Base-by-base conservation (phyloP, 1,284 basidiomycete genomes). In the Tilletia indica region DNA sequence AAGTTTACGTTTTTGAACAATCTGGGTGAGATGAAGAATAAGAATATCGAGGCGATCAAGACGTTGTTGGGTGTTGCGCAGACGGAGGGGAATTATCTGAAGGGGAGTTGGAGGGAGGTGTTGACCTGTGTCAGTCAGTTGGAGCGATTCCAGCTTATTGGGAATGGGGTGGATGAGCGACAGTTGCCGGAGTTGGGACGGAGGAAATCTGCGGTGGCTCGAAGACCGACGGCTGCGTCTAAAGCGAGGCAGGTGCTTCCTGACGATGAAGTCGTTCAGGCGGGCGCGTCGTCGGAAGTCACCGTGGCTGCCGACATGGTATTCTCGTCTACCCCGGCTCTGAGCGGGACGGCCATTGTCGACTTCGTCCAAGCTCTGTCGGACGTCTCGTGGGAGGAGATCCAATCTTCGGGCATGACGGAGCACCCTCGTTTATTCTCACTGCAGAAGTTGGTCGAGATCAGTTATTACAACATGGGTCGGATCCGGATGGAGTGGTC, bases 381-480 rank as follows among this genome's bases (percentile, higher is more conserved):
- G 83, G 93, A 97, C 80, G 93, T 99, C 42, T 99, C 97, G 49
- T 98, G 96, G 97, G 94, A 99, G 83, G 97, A 99, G 86, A 99
- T 99, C 69, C 94, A 97, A 85, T 95, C 94, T 0, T 97, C 95
- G 0, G 94, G 95, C 31, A 86, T 94, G 54, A 95, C 94, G 6
- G 85, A 85, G 38, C 91, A 94, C 76, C 97, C 97, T 2, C 90
- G 97, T 64, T 88, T 98, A 72, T 99, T 99, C 87, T 97, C 95
- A 85, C 86, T 99, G 75, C 97, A 99, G 85, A 99, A 99, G 86
- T 87, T 99, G 63, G 97, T 99, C 66, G 97, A 99, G 85, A 99
- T 99, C 76, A 97, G 94, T 31, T 99, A 99, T 86, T 99, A 99
- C 87, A 99, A 99, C 86, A 99, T 99, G 97, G 91, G 88, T 74